These are phyloP conservation scores for Trypanosoma grayi DNA, from an alignment of 208 protist genomes.

Conservation along the genomic window DNA sequence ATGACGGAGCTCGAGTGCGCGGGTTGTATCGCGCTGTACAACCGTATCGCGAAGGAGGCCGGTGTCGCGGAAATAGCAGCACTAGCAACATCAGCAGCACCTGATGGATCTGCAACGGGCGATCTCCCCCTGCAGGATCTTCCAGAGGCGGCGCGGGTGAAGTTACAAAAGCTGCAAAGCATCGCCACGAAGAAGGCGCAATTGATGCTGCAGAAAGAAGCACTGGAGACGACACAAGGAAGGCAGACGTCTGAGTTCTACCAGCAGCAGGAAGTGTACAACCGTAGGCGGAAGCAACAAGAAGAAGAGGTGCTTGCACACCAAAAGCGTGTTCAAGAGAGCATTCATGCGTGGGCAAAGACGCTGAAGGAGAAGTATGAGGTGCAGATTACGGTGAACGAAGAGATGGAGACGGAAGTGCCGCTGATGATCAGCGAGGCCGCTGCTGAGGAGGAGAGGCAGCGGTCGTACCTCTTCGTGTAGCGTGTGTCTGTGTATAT, in stretches of 20 bases:
- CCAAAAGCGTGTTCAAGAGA: constrained; percentile 33
- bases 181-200: constrained; percentile 52
- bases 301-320: constrained; percentile 40
- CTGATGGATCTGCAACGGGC: constrained; percentile 6
- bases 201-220: constrained; percentile 75
- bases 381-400: constrained; percentile 56
- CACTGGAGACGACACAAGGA: constrained; percentile 50
- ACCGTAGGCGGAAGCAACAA: constrained; percentile 33
- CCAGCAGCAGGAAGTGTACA: constrained; percentile 41
- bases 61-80: constrained; percentile 35
- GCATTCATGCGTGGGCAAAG: constrained; percentile 45
- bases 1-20: constrained; percentile 56
- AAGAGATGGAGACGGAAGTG: constrained; percentile 67
- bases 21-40: constrained; percentile 77
- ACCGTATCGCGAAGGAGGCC: constrained; percentile 65
- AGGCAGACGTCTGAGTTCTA: constrained; percentile 46
- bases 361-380: constrained; percentile 51
- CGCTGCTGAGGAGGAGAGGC: constrained; percentile 62
- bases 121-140: constrained; percentile 47
- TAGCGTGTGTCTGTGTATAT: constrained; percentile 14
- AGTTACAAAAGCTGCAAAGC: constrained; percentile 34
- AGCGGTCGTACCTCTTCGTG: constrained; percentile 26
- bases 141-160: constrained; percentile 45
- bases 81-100: background rate
- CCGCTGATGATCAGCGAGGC: constrained; percentile 68